phyloP scores from a whole-genome alignment of 768 basidiomycete species.

The Boletus rubroflammeus region DNA sequence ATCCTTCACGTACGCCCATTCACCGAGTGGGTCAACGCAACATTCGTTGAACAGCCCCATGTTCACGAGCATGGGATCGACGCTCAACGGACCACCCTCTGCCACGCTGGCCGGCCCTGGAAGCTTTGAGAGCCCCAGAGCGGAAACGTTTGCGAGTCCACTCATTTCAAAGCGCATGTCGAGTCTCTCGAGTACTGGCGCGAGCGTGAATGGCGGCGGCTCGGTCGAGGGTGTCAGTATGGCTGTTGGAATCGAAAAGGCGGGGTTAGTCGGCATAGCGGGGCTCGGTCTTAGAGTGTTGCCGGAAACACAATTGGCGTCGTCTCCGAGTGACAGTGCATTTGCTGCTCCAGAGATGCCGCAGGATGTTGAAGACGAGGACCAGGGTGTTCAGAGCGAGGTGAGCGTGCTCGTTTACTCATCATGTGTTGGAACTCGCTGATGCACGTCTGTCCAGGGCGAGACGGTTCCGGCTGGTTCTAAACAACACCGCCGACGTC shows the following conservation, averaged over 20 bases:
- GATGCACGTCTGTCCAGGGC: conserved; percentile 36
- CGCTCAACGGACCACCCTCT: conserved; percentile 19
- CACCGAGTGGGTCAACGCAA: conserved; percentile 39
- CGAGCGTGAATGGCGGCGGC: no score
- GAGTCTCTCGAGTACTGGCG: no score
- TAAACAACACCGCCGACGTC: conserved; percentile 42
- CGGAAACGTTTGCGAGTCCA: no score
- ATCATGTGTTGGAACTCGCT: not conserved
- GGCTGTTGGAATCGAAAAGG: no score
- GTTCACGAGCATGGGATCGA: conserved; percentile 31
- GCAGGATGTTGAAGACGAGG: conserved; percentile 41
- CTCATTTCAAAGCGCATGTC: no score
- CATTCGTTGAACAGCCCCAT: conserved; percentile 44
- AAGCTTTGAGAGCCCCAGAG: conserved; percentile 1
- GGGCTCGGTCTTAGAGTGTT: no score
- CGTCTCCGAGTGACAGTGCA: conserved; percentile 63
- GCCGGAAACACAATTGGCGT: conserved; percentile 34
- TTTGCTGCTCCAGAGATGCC: conserved; percentile 37
- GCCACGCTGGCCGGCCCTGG: conserved; percentile 21
- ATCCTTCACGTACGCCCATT: conserved; percentile 32
- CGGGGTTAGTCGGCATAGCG: no score
- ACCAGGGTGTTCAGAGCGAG: conserved; percentile 62
- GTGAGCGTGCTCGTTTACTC: conserved; percentile 38
- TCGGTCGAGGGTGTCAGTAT: no score
- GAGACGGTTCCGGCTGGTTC: conserved; percentile 41